Conservation (phyloP, 2,329 filamentous ascomycete species). For the Sphaceloma murrayae region DNA sequence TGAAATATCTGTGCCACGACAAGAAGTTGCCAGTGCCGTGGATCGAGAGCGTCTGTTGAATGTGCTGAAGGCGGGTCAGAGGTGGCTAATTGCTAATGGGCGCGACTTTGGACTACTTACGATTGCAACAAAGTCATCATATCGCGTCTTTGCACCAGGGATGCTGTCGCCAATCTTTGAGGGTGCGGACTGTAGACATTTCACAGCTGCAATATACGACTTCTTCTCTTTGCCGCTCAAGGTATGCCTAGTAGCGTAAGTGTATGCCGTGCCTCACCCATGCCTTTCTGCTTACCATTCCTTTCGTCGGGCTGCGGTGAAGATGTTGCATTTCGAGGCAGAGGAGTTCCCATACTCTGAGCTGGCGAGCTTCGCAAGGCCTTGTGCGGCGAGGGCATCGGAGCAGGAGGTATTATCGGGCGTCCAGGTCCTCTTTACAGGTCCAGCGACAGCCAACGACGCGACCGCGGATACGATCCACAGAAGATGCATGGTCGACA, state of each 20-base stretch:
- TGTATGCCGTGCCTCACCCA: neutral
- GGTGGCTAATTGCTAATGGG: neutral
- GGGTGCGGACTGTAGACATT: conserved; percentile 25
- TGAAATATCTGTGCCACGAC: conserved; percentile 36
- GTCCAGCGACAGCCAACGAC: conserved; percentile 17
- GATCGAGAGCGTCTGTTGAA: conserved; percentile 23
- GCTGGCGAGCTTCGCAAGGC: conserved; percentile 24
- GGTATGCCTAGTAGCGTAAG: conserved; percentile 17
- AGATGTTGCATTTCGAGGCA: neutral
- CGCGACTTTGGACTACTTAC: neutral
- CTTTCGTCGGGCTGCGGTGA: conserved; percentile 19
- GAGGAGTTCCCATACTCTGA: neutral
- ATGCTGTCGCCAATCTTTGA: conserved; percentile 18
- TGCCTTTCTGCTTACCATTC: conserved; percentile 1
- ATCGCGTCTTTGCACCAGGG: conserved; percentile 25
- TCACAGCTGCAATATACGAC: conserved; percentile 26
- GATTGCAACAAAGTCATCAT: conserved; percentile 26
- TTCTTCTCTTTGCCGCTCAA: conserved; percentile 23
- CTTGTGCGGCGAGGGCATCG: conserved; percentile 22
- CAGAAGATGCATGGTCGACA: conserved; percentile 2
- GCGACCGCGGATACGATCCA: conserved; percentile 14
- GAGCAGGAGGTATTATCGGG: conserved; percentile 23
- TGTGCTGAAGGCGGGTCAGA: conserved; percentile 18
- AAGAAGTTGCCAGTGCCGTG: conserved; percentile 22
- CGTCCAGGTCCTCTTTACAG: conserved; percentile 9